phyloP scores from a whole-genome alignment of 805 yeast species.

The Brettanomyces anomalus region DNA sequence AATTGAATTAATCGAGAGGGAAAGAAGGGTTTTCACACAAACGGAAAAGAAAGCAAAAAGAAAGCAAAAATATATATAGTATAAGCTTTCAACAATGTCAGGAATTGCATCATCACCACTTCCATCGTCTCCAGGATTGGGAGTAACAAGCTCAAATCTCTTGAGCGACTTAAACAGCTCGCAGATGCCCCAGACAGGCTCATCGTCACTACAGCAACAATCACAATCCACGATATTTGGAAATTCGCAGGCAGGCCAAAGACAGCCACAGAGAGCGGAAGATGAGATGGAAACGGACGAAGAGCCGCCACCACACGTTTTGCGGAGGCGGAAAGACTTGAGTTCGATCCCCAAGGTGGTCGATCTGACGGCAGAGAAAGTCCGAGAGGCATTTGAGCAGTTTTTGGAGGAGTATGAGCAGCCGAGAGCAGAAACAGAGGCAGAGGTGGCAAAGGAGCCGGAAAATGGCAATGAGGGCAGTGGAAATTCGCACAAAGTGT shows the following conservation, averaged over 20 bases:
- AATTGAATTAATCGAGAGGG: too few relatives aligned
- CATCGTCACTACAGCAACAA: conserved; percentile 4
- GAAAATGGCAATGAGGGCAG: conserved; percentile 24
- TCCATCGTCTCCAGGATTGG: conserved; percentile 18
- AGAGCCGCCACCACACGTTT: conserved; percentile 18
- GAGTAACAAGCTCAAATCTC: conserved; percentile 17
- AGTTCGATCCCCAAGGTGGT: conserved; percentile 75
- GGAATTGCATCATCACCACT: conserved; percentile 23
- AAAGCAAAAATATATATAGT: too few relatives aligned
- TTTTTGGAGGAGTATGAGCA: conserved; percentile 63
- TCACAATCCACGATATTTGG: conserved; percentile 8
- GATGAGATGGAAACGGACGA: conserved; percentile 18
- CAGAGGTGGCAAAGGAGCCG: conserved; percentile 34
- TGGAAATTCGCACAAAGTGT: conserved; percentile 44
- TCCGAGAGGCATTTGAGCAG: conserved; percentile 80
- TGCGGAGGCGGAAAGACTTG: conserved; percentile 45
- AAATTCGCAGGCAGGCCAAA: conserved; percentile 6
- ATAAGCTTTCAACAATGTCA: conserved; percentile 10
- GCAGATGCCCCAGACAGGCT: conserved; percentile 5
- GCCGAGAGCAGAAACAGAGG: conserved; percentile 26
- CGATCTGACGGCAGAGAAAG: conserved; percentile 90
- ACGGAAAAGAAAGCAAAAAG: too few relatives aligned
- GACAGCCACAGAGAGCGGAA: conserved; percentile 5
- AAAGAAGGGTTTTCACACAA: too few relatives aligned
- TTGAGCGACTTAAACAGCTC: conserved; percentile 19